Percentiles rank a stretch among this genome's conserved stretches.
Conservation (phyloP, 1,284 basidiomycete genomes). For the Apiotrichum sp. region DNA sequence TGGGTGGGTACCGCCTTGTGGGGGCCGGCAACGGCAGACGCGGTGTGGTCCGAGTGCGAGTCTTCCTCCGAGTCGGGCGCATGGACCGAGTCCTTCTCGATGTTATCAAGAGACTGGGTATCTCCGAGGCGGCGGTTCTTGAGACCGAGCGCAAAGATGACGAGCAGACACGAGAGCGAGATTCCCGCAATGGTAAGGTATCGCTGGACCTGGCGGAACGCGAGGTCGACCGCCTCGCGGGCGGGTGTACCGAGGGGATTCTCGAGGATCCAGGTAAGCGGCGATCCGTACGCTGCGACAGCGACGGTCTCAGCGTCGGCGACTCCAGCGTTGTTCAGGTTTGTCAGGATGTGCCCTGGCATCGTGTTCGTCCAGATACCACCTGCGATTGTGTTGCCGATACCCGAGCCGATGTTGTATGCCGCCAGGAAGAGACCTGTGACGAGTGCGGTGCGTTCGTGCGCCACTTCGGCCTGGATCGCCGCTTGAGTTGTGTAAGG, state of each 20-base stretch:
- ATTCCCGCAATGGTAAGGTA: too few species aligned
- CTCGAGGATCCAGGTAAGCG: constrained; percentile 28
- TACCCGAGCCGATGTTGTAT: constrained; percentile 40
- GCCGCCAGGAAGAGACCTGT: constrained; percentile 45
- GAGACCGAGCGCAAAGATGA: too few species aligned
- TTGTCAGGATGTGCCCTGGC: constrained; percentile 17
- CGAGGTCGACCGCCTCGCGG: constrained; percentile 28
- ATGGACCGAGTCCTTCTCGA: too few species aligned
- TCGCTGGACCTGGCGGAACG: constrained; percentile 22
- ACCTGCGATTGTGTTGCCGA: constrained; percentile 46
- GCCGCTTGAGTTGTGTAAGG: constrained; percentile 46
- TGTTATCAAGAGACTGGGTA: too few species aligned
- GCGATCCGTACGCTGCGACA: constrained; percentile 27
- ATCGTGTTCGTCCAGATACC: constrained; percentile 42
- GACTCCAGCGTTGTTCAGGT: constrained; percentile 3
- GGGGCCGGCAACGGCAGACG: too few species aligned
- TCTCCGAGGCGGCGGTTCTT: too few species aligned
- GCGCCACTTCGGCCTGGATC: constrained; percentile 44
- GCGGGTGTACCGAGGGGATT: constrained; percentile 40
- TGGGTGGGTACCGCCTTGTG: too few species aligned
- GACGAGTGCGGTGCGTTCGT: constrained; percentile 46
- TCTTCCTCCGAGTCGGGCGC: too few species aligned
- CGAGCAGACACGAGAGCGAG: too few species aligned
- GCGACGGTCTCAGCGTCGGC: constrained; percentile 5
- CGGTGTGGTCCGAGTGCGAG: too few species aligned